Percentiles rank a stretch among this genome's conserved stretches.
Conservation (phyloP, 2,329 filamentous ascomycete genomes). For the Rhynchosporium secalis region DNA sequence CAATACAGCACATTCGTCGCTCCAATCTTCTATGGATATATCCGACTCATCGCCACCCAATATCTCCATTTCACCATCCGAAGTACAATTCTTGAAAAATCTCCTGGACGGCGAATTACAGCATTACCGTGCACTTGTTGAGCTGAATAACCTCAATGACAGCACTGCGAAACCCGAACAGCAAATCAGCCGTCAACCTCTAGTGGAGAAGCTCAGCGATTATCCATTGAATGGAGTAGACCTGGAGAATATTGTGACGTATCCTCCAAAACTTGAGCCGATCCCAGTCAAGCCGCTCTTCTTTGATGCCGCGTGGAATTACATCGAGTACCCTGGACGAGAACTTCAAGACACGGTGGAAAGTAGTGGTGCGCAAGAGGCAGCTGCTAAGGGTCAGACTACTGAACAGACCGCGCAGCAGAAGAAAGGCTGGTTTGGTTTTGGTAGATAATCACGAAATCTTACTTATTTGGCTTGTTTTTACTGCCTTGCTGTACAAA, state of each 20-base stretch:
- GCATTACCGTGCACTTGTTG: conserved; percentile 81
- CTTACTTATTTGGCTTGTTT: background rate
- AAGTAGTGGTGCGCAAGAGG: conserved; percentile 24
- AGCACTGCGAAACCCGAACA: conserved; percentile 38
- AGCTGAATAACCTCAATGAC: conserved; percentile 65
- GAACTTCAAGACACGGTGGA: conserved; percentile 39
- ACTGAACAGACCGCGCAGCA: conserved; percentile 47
- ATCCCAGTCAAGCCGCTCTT: conserved; percentile 94
- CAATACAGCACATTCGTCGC: conserved; percentile 50
- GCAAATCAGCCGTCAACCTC: conserved; percentile 49
- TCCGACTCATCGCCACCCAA: conserved; percentile 56
- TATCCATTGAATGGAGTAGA: conserved; percentile 72
- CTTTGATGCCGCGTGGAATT: conserved; percentile 96
- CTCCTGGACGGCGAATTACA: conserved; percentile 72
- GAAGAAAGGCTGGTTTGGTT: conserved; percentile 79
- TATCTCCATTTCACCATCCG: conserved; percentile 63
- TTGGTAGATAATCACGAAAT: conserved; percentile 42
- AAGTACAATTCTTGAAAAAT: conserved; percentile 58
- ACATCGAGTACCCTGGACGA: conserved; percentile 84
- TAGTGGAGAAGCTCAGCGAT: conserved; percentile 73
- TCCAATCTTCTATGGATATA: conserved; percentile 44
- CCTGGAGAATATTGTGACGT: conserved; percentile 78
- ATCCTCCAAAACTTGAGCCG: conserved; percentile 78
- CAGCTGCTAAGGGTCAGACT: conserved; percentile 37
- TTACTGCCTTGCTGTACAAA: background rate